Conservation (phyloP, 257 asterid genomes). For the Solanum rostratum region DNA sequence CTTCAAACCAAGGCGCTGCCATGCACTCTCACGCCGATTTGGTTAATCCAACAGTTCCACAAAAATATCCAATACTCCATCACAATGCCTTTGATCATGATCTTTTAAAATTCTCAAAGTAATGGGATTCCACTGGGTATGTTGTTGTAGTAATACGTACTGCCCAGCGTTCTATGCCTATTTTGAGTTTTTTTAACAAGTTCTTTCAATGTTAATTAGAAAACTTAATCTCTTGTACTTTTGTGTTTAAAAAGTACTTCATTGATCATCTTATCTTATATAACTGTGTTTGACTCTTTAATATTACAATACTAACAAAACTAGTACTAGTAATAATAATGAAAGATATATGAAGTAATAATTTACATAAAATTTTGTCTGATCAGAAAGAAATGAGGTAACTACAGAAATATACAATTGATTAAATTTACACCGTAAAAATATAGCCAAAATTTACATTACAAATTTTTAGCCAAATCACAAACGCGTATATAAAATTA, state of each 20-base stretch:
- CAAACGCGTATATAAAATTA: too few relatives aligned
- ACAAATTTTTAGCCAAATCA: too few relatives aligned
- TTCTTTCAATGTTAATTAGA: background rate
- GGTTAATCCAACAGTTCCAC: background rate
- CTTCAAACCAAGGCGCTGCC: constrained; percentile 22
- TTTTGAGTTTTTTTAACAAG: background rate
- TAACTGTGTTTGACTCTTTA: background rate
- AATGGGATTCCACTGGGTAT: background rate
- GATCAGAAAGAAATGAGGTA: background rate
- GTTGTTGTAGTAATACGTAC: background rate
- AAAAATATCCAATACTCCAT: background rate
- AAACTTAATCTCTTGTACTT: background rate
- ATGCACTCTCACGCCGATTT: background rate
- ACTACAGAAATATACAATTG: too few relatives aligned
- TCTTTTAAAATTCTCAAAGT: constrained; percentile 12
- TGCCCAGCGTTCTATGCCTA: background rate
- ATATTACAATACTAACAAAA: background rate
- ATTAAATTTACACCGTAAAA: too few relatives aligned
- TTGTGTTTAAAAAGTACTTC: background rate
- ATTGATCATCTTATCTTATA: background rate
- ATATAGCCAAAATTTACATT: too few relatives aligned
- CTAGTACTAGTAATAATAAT: background rate
- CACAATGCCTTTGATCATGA: constrained; percentile 4
- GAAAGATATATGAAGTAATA: background rate
- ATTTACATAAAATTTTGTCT: background rate